Evolutionary conservation across 2,329 filamentous ascomycete genomes (phyloP).

Genomic region (Aotearoamyces nothofagi): DNA sequence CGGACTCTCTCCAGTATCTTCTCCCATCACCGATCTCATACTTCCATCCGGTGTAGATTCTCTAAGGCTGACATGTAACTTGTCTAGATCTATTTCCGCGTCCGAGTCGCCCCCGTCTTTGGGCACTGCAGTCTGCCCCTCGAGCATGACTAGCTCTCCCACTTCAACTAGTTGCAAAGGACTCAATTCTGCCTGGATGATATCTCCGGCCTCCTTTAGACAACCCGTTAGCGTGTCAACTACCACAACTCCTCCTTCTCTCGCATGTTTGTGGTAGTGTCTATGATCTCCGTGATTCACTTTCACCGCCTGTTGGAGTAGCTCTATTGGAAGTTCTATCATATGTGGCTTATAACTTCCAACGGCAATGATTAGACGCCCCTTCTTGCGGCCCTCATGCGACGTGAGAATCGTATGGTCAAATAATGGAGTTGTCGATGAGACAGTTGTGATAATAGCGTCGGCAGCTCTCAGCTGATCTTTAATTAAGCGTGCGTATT

Average conservation of each 20-base stretch:
- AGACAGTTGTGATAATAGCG: slow-evolving; percentile 81
- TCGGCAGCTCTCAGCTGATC: slow-evolving; percentile 58
- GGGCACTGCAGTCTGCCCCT: slow-evolving; percentile 19
- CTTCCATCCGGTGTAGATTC: slow-evolving; percentile 4
- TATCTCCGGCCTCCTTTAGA: slow-evolving; percentile 71
- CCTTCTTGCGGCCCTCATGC: slow-evolving; percentile 52
- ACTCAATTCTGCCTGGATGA: slow-evolving; percentile 61
- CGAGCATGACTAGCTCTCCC: slow-evolving; percentile 60
- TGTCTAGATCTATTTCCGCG: slow-evolving; percentile 9
- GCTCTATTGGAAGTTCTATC: slow-evolving; percentile 67
- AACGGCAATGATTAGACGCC: slow-evolving; percentile 56
- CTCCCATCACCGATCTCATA: not conserved
- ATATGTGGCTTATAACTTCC: slow-evolving; percentile 58
- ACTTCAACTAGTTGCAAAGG: slow-evolving; percentile 72
- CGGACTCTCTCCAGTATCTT: not conserved
- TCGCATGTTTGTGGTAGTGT: slow-evolving; percentile 52
- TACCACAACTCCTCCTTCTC: slow-evolving; percentile 49
- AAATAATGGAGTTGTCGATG: slow-evolving; percentile 60
- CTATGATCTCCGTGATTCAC: slow-evolving; percentile 33
- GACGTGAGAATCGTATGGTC: slow-evolving; percentile 57
- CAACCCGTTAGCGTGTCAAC: slow-evolving; percentile 69
- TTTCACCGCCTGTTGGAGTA: slow-evolving; percentile 48
- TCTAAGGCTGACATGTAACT: slow-evolving; percentile 2
- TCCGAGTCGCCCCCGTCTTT: slow-evolving; percentile 17
- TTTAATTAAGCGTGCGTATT: slow-evolving; percentile 48